Percentiles rank a stretch among this genome's conserved stretches.
phyloP scores from a whole-genome alignment of 2,329 filamentous ascomycete species.

The Claviceps sp. region DNA sequence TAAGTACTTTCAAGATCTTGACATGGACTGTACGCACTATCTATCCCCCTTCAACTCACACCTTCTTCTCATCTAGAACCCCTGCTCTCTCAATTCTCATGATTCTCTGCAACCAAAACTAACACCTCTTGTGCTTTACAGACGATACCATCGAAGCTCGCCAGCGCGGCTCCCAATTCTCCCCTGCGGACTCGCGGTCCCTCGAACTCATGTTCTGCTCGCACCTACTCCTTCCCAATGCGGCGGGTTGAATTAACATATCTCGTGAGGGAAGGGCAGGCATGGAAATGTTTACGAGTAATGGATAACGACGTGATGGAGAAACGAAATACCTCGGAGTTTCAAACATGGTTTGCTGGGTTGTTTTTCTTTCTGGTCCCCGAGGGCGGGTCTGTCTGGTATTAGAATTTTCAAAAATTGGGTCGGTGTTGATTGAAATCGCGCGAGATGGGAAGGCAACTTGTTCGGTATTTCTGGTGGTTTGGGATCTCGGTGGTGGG shows the following conservation, averaged over 20 bases:
- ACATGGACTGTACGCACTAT: conserved; percentile 41
- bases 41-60: neutral
- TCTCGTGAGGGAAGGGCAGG: neutral
- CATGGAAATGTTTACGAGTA: conserved; percentile 5
- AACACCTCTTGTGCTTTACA: conserved; percentile 2
- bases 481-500: too few relatives aligned
- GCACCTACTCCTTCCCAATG: conserved; percentile 29
- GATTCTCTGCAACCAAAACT: too few relatives aligned
- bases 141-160: conserved; percentile 26
- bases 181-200: conserved; percentile 33
- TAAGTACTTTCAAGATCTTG: conserved; percentile 41
- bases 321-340: conserved; percentile 13
- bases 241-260: conserved; percentile 2
- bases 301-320: conserved; percentile 17
- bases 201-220: conserved; percentile 37
- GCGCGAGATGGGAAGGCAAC: too few relatives aligned
- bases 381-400: too few relatives aligned
- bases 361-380: neutral
- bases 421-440: neutral
- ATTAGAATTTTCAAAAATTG: too few relatives aligned
- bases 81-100: neutral
- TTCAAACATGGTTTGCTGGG: neutral
- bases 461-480: too few relatives aligned
- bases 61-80: too few relatives aligned
- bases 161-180: conserved; percentile 39